These are phyloP conservation scores for Aureobasidium sp. DNA, from an alignment of 2,329 filamentous ascomycete species.

Conservation along the genomic window DNA sequence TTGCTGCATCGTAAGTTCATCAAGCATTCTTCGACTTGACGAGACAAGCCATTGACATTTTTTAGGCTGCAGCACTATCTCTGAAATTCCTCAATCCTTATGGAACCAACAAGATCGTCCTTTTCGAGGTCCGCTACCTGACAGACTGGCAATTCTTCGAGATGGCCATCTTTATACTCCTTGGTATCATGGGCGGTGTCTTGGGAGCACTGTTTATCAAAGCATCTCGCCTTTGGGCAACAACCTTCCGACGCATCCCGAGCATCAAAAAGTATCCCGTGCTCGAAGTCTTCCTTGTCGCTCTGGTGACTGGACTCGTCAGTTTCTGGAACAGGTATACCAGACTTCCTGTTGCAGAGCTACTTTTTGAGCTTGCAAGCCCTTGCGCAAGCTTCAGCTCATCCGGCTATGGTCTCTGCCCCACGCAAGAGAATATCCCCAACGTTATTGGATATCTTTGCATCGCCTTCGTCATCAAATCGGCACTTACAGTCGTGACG, in stretches of 20 bases:
- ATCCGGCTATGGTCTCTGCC: conserved; percentile 71
- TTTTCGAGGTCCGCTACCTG: conserved; percentile 88
- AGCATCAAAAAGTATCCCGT: conserved; percentile 77
- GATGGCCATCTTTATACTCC: conserved; percentile 72
- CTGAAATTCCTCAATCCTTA: conserved; percentile 95
- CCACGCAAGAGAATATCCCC: conserved; percentile 68
- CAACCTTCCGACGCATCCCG: conserved; percentile 73
- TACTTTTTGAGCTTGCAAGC: conserved; percentile 82
- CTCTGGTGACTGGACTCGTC: conserved; percentile 71
- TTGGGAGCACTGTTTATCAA: conserved; percentile 94
- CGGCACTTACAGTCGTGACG: conserved; percentile 77
- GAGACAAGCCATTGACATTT: background rate
- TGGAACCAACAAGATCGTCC: conserved; percentile 89
- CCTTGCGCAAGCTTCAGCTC: conserved; percentile 69
- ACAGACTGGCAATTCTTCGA: conserved; percentile 94
- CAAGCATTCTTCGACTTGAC: background rate
- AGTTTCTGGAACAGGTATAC: conserved; percentile 94
- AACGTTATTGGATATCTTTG: conserved; percentile 64
- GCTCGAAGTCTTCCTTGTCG: conserved; percentile 81
- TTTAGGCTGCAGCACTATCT: conserved; percentile 65
- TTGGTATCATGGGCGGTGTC: conserved; percentile 77
- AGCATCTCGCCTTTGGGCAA: conserved; percentile 82
- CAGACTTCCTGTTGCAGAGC: conserved; percentile 79
- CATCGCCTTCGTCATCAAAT: conserved; percentile 81
- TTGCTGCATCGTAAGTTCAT: conserved; percentile 70